These are phyloP conservation scores for Calonectria pseudoreteaudii DNA, from an alignment of 2,329 filamentous ascomycete genomes.

Conservation along the genomic window DNA sequence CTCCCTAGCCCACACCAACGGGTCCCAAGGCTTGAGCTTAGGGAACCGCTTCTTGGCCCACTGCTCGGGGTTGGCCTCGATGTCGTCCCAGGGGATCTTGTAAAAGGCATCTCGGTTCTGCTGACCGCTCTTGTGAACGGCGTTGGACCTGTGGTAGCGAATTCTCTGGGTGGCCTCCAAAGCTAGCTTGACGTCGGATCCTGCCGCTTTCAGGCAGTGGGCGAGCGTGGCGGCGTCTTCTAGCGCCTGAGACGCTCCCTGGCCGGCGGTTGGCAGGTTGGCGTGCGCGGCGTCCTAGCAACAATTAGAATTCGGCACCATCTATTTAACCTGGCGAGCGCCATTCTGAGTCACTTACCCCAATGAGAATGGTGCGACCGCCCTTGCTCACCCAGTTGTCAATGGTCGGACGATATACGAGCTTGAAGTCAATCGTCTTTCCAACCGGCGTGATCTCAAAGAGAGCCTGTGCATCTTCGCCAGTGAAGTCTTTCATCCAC, in stretches of 20 bases:
- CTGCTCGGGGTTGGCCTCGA: conserved; percentile 15
- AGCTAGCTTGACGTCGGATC: conserved; percentile 17
- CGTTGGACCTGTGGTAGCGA: conserved; percentile 22
- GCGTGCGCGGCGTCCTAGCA: conserved; percentile 16
- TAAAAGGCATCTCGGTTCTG: conserved; percentile 20
- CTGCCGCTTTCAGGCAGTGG: neutral
- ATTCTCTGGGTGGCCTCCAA: conserved; percentile 21
- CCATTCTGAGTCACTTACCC: neutral
- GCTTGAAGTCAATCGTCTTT: conserved; percentile 24
- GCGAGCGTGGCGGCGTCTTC: conserved; percentile 21
- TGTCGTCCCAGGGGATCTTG: conserved; percentile 23
- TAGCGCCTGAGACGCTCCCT: conserved; percentile 22
- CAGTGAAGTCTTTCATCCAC: conserved; percentile 22
- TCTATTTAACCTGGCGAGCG: neutral
- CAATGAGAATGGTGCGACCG: conserved; percentile 22
- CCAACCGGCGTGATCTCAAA: conserved; percentile 13
- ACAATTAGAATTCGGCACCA: neutral
- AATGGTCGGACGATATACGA: conserved; percentile 21
- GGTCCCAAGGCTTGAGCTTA: conserved; percentile 25
- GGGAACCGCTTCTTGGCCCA: conserved; percentile 20
- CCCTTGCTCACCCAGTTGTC: conserved; percentile 22
- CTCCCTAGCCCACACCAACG: conserved; percentile 10
- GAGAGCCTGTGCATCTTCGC: conserved; percentile 15
- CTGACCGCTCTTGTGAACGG: conserved; percentile 23
- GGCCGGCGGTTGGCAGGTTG: conserved; percentile 22